phyloP scores from a whole-genome alignment of 2,329 filamentous ascomycete species.

The Alternaria burnsii region DNA sequence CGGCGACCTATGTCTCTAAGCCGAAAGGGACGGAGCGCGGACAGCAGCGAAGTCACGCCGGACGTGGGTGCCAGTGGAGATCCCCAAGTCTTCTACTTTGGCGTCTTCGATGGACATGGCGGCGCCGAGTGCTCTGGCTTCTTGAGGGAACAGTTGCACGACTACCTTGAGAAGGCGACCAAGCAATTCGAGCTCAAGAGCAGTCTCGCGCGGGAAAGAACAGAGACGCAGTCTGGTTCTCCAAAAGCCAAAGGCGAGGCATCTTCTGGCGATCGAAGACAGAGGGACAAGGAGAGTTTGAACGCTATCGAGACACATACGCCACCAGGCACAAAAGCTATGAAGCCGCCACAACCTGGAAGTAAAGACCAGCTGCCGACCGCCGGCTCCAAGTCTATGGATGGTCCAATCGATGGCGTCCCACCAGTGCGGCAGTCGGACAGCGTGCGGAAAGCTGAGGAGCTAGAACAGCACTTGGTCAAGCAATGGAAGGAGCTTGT shows the following conservation, averaged over 20 bases:
- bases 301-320: conserved; percentile 61
- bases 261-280: conserved; percentile 29
- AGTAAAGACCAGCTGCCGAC: conserved; percentile 34
- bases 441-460: conserved; percentile 68
- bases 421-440: conserved; percentile 48
- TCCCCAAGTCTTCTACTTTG: conserved; percentile 97
- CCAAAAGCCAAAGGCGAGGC: conserved; percentile 32
- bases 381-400: conserved; percentile 34
- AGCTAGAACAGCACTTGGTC: conserved; percentile 76
- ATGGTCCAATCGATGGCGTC: conserved; percentile 33
- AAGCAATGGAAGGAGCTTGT: conserved; percentile 82
- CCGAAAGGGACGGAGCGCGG: conserved; percentile 37
- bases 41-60: conserved; percentile 66
- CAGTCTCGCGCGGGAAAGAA: conserved; percentile 63
- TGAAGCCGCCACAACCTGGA: conserved; percentile 44
- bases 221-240: conserved; percentile 37
- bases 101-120: conserved; percentile 94
- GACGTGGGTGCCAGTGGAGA: conserved; percentile 84
- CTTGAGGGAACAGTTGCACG: conserved; percentile 81
- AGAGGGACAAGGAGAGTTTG: conserved; percentile 51
- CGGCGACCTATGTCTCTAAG: conserved; percentile 73
- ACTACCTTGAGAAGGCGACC: conserved; percentile 86
- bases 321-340: conserved; percentile 51
- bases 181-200: conserved; percentile 79
- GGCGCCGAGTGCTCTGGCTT: conserved; percentile 89